Conservation (phyloP, 768 basidiomycete species). For the Galerina sulciceps region DNA sequence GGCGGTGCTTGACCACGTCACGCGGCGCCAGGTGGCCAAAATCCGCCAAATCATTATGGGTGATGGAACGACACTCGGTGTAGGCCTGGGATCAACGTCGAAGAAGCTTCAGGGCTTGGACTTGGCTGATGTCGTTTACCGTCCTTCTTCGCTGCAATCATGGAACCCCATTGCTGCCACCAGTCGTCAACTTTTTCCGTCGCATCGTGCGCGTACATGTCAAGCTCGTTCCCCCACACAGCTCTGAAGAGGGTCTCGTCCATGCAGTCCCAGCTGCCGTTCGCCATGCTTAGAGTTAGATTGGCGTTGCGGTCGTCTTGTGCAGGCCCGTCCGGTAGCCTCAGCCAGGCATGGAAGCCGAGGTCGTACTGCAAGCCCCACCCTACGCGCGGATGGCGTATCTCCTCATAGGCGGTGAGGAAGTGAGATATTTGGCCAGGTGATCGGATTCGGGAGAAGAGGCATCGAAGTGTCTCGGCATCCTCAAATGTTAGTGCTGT, state of each 20-base stretch:
- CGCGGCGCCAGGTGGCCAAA: too few relatives aligned
- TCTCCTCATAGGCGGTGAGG: conserved; percentile 14
- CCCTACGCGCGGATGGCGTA: conserved; percentile 10
- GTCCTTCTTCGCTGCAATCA: conserved; percentile 7
- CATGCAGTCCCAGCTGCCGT: conserved; percentile 44
- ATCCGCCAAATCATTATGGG: neutral
- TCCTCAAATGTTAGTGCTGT: conserved; percentile 10
- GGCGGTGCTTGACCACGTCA: too few relatives aligned
- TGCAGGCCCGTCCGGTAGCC: conserved; percentile 37
- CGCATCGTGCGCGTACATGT: conserved; percentile 54
- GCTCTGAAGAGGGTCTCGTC: conserved; percentile 48
- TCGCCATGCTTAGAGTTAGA: conserved; percentile 33
- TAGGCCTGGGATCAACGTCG: conserved; percentile 7
- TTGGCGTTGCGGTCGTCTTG: conserved; percentile 21
- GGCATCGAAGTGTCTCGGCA: conserved; percentile 4
- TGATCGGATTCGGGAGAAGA: conserved; percentile 10
- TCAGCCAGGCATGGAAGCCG: conserved; percentile 14
- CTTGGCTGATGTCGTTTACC: conserved; percentile 3
- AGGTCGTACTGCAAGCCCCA: conserved; percentile 14
- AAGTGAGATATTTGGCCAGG: conserved; percentile 12
- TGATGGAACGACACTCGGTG: conserved; percentile 5
- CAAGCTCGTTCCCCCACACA: conserved; percentile 59
- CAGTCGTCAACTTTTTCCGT: conserved; percentile 65
- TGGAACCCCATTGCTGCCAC: conserved; percentile 56
- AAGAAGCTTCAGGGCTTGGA: conserved; percentile 1